Evolutionary conservation across 169 alveolate species (phyloP).

Genomic region (Plasmodium gonderi): DNA sequence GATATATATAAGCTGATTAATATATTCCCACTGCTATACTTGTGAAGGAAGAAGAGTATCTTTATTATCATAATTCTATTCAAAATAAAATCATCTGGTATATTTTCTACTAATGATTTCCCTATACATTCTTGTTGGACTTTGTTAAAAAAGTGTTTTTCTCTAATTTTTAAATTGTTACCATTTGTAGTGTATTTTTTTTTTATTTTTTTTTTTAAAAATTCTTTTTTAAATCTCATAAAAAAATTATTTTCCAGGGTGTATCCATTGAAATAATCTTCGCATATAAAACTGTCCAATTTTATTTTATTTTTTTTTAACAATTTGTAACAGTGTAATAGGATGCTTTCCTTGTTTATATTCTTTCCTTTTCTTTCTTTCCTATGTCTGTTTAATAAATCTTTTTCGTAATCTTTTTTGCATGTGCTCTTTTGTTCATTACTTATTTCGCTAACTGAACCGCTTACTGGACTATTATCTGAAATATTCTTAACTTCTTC

Average conservation of each 20-base stretch:
- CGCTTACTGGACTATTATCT: neutral
- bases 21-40: neutral
- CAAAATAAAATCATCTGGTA: conserved; percentile 14
- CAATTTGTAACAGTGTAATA: neutral
- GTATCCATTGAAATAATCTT: neutral
- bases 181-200: neutral
- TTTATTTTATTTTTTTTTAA: neutral
- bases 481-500: neutral
- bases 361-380: neutral
- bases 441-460: conserved; percentile 1
- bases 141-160: neutral
- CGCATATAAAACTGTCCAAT: neutral
- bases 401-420: neutral
- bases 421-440: neutral
- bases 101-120: neutral
- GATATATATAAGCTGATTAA: neutral
- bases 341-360: neutral
- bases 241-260: neutral
- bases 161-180: neutral
- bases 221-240: neutral
- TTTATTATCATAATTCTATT: conserved; percentile 27
- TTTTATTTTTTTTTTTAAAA: conserved; percentile 6
- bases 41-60: conserved; percentile 29
- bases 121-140: neutral
- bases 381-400: neutral